These are phyloP conservation scores for Funneliformis geosporum DNA, from an alignment of 192 early-diverging fungal genomes.

Conservation along the genomic window DNA sequence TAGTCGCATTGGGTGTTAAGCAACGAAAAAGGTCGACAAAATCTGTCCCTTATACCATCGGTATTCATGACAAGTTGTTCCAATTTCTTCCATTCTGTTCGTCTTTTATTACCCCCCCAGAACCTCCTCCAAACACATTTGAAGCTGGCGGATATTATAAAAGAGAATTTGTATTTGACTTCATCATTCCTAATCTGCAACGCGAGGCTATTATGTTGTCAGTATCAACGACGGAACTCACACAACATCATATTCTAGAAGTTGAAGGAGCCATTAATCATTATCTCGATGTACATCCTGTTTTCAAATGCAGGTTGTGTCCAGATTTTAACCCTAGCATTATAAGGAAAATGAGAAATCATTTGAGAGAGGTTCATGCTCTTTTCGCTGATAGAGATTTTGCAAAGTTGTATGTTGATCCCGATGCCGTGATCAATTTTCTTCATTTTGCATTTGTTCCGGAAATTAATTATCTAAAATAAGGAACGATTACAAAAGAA, in stretches of 20 bases:
- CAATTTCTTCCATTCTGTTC: not conserved
- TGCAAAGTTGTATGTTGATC: constrained; percentile 6
- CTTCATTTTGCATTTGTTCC: constrained; percentile 18
- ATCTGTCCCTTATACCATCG: not conserved
- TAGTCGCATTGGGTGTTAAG: not conserved
- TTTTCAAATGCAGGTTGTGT: constrained; percentile 3
- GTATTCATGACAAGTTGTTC: not conserved
- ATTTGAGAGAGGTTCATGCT: not conserved
- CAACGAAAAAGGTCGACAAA: not conserved
- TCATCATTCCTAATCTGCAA: not conserved
- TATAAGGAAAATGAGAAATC: not conserved
- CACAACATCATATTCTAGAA: not conserved
- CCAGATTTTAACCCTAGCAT: not conserved
- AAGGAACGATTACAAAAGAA: no score
- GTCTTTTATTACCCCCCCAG: not conserved
- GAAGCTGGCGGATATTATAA: not conserved
- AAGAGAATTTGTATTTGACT: not conserved
- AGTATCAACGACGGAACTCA: no score
- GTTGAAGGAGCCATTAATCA: not conserved
- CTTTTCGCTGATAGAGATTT: not conserved
- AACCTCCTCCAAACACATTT: not conserved
- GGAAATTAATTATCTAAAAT: not conserved
- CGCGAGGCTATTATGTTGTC: not conserved
- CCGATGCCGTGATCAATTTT: not conserved
- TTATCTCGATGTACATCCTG: not conserved